Evolutionary conservation across 192 early-diverging fungal species (phyloP), one percentile per base, ranked within the genome.

Genomic region (Ambispora gerdemannii): DNA sequence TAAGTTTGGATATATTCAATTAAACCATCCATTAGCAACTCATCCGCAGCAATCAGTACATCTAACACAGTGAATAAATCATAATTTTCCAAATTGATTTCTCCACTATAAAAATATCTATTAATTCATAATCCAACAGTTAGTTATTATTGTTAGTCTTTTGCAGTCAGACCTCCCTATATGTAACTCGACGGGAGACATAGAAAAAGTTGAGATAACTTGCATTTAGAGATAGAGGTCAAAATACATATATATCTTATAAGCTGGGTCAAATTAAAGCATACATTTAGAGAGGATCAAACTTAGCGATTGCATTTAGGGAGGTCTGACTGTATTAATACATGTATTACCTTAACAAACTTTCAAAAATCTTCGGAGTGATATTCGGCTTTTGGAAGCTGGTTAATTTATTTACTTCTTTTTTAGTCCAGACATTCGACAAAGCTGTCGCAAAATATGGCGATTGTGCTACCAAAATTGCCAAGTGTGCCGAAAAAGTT

Each of bases 381-480:
- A 65, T 50, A 30, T 65, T 65, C 36, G 35, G 63, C 36, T 65
- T 65, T 24, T 65, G 38, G 7, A 65, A 65, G 19, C 28, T 27
- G 34, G 31, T 50, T 15, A n/a, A n/a, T n/a, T 19, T 27, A 32
- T 67, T 32, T 30, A 31, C 65, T n/a, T 50, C 50, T 33, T 52
- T 67, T 15, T 52, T 67, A 30, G 30, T 27, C 63, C 63, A 65
- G 31, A n/a, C n/a, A n/a, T n/a, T n/a, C n/a, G n/a, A n/a, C n/a
- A n/a, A n/a, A n/a, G n/a, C n/a, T n/a, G n/a, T 67, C 30, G 34
- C 32, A 34, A 67, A 67, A 52, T 67, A 67, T 25, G 30, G 27
- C 10, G 31, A 67, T 67, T 34, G 65, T 33, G 47, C 30, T 67
- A 22, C 32, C 52, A 67, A 24, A 20, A 67, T 51, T 52, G n/a